Conservation (phyloP, 2,329 filamentous ascomycete genomes). For the Ceratocystis harringtonii region DNA sequence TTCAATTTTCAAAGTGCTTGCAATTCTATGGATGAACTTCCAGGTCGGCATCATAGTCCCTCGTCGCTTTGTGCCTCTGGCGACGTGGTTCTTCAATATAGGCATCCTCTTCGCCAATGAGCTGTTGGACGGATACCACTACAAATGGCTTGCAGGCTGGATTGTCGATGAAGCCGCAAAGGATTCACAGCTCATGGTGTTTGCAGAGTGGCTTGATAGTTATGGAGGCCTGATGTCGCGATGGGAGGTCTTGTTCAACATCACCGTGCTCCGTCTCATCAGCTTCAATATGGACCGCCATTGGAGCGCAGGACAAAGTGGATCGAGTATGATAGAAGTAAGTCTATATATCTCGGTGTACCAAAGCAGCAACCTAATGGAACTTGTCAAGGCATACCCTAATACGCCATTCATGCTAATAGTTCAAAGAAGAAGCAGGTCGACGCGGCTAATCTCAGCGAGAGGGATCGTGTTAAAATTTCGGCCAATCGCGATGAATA, state of each 20-base stretch:
- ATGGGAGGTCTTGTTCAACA: conserved; percentile 97
- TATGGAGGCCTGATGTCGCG: conserved; percentile 71
- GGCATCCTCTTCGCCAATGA: conserved; percentile 80
- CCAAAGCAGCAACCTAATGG: not conserved
- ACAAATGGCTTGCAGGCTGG: conserved; percentile 43
- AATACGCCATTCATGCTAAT: conserved; percentile 38
- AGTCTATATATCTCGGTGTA: conserved; percentile 20
- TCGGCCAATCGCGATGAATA: conserved; percentile 59
- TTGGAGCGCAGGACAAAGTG: conserved; percentile 64
- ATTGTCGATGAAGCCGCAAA: conserved; percentile 22
- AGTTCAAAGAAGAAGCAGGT: conserved; percentile 88
- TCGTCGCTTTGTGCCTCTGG: conserved; percentile 51
- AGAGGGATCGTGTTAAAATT: conserved; percentile 68
- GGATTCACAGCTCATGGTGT: conserved; percentile 33
- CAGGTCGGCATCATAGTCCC: conserved; percentile 59
- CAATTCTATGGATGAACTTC: conserved; percentile 72
- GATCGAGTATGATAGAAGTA: conserved; percentile 58
- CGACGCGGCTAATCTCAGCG: conserved; percentile 72
- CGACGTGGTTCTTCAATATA: conserved; percentile 86
- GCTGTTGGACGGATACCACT: conserved; percentile 60
- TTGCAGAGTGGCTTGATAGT: conserved; percentile 60
- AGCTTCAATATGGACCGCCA: conserved; percentile 97
- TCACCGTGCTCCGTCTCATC: conserved; percentile 80
- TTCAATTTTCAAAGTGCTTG: conserved; percentile 66
- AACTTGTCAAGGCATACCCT: not conserved